phyloP scores from a whole-genome alignment of 495 filamentous ascomycete species.

The Platismatia glauca region DNA sequence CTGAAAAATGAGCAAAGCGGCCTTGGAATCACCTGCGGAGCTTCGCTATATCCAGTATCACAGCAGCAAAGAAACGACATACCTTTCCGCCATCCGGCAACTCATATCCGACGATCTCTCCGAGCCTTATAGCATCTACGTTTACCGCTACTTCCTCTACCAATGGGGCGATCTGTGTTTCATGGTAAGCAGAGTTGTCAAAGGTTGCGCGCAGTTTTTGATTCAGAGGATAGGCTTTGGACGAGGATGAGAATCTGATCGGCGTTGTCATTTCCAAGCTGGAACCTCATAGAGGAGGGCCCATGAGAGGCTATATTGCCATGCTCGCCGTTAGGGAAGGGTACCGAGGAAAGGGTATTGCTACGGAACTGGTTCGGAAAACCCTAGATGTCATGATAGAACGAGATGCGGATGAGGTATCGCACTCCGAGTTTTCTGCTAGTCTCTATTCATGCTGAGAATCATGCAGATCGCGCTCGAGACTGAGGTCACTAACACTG shows the following conservation, averaged over 20 bases:
- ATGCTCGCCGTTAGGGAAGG: constrained; percentile 84
- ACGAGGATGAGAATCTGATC: constrained; percentile 47
- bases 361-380: constrained; percentile 77
- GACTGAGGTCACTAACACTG: constrained; percentile 90
- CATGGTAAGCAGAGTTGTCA: constrained; percentile 47
- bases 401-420: constrained; percentile 76
- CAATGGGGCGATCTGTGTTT: constrained; percentile 97
- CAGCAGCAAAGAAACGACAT: constrained; percentile 62
- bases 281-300: constrained; percentile 73
- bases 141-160: constrained; percentile 97
- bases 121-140: constrained; percentile 98
- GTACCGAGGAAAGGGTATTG: constrained; percentile 79
- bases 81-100: constrained; percentile 79
- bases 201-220: not conserved
- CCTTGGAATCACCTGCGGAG: constrained; percentile 34
- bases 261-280: constrained; percentile 97
- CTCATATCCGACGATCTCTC: constrained; percentile 95
- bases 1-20: constrained; percentile 2
- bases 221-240: constrained; percentile 50
- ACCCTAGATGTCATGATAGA: constrained; percentile 88
- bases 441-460: not conserved
- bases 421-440: constrained; percentile 13
- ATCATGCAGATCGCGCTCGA: constrained; percentile 71
- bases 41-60: constrained; percentile 82
- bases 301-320: constrained; percentile 89